Percentiles rank a stretch among this genome's conserved stretches.
These are phyloP conservation scores for Nannochloropsis oceanica DNA, from an alignment of 108 stramenopile genomes.

Conservation along the genomic window DNA sequence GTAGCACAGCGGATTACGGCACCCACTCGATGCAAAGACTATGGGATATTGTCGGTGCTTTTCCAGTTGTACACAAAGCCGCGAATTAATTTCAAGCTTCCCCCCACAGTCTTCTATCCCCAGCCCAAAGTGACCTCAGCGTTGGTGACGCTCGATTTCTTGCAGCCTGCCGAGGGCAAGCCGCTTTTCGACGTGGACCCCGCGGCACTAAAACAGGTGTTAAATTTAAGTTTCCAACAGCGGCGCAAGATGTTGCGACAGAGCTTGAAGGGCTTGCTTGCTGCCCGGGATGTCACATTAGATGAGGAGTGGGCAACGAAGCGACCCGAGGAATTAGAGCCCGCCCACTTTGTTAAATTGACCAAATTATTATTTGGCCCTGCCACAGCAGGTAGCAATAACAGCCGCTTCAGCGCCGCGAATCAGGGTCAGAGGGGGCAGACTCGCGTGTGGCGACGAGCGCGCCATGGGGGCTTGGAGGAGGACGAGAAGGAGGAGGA, in stretches of 20 bases:
- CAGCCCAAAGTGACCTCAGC: conserved; percentile 86
- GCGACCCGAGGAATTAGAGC: conserved; percentile 79
- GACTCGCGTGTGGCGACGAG: not conserved
- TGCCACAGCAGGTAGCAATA: not conserved
- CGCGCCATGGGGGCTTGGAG: not conserved
- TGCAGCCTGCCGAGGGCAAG: not conserved
- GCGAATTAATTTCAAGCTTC: conserved; percentile 79
- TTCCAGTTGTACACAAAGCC: conserved; percentile 77
- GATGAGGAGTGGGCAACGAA: conserved; percentile 60
- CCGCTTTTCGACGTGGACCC: conserved; percentile 52
- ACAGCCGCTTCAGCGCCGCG: not conserved
- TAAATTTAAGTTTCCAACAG: conserved; percentile 77
- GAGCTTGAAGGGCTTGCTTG: conserved; percentile 56
- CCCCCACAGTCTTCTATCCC: conserved; percentile 92
- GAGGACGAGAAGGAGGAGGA: not conserved
- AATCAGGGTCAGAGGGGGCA: not conserved
- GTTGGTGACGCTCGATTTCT: conserved; percentile 73
- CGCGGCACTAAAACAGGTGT: conserved; percentile 53
- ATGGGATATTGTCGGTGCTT: conserved; percentile 84
- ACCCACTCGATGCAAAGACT: conserved; percentile 47
- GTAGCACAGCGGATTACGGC: conserved; percentile 78
- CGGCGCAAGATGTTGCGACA: conserved; percentile 86
- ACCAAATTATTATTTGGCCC: conserved; percentile 51
- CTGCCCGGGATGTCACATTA: conserved; percentile 24
- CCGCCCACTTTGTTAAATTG: conserved; percentile 79